Percentiles rank a stretch among this genome's conserved stretches.
Evolutionary conservation across 2,329 filamentous ascomycete genomes (phyloP).

Genomic region (Colletotrichum costaricense): DNA sequence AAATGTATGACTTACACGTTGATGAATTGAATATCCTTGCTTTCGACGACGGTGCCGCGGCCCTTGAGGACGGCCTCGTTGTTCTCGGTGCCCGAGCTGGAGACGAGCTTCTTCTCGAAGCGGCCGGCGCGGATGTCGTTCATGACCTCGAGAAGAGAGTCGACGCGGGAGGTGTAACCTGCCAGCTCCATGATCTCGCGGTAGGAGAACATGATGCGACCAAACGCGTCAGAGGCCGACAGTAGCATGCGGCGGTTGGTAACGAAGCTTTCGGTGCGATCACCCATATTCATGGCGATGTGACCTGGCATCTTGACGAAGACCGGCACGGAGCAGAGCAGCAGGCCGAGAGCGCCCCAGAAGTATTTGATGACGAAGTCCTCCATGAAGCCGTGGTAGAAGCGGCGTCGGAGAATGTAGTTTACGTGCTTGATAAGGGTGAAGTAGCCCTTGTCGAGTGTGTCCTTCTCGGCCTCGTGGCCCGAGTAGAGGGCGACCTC

Average conservation of each 20-base stretch:
- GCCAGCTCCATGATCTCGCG: slow-evolving; percentile 97
- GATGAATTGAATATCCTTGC: slow-evolving; percentile 84
- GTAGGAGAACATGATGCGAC: slow-evolving; percentile 97
- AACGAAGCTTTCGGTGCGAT: slow-evolving; percentile 82
- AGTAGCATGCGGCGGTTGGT: slow-evolving; percentile 94
- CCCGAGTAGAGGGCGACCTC: slow-evolving; percentile 93
- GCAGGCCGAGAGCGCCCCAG: slow-evolving; percentile 92
- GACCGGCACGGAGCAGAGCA: slow-evolving; percentile 94
- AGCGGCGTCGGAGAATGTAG: slow-evolving; percentile 86
- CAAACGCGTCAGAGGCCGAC: slow-evolving; percentile 94
- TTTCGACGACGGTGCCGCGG: slow-evolving; percentile 85
- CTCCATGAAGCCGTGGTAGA: slow-evolving; percentile 99
- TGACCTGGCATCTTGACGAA: slow-evolving; percentile 92
- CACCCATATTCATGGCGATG: slow-evolving; percentile 73
- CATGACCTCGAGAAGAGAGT: slow-evolving; percentile 91
- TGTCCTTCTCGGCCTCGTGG: slow-evolving; percentile 95
- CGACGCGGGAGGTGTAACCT: slow-evolving; percentile 93
- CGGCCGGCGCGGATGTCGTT: slow-evolving; percentile 89
- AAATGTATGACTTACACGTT: slow-evolving; percentile 69
- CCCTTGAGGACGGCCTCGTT: slow-evolving; percentile 87
- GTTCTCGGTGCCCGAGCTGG: slow-evolving; percentile 82
- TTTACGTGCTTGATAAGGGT: slow-evolving; percentile 99
- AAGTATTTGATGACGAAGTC: slow-evolving; percentile 99
- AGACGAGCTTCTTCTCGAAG: slow-evolving; percentile 97
- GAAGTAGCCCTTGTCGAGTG: slow-evolving; percentile 97